A percentile compares a stretch with the other conserved stretches of the same genome.
Conservation (phyloP, 306 rosid genomes). For the Cicer yamashitae region DNA sequence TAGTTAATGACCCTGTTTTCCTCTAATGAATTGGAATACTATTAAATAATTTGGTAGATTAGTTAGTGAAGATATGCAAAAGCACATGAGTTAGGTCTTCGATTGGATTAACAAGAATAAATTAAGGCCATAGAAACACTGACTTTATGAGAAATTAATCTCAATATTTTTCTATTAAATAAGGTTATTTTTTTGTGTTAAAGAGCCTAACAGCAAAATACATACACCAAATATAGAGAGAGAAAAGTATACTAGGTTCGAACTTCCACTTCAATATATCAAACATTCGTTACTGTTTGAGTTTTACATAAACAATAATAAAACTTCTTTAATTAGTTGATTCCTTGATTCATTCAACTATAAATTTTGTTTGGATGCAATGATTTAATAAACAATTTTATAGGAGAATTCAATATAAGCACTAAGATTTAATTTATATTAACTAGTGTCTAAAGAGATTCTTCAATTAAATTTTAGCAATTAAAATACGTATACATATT, state of each 20-base stretch:
- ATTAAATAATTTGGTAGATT: constrained; percentile 26
- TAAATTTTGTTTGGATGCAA: background rate
- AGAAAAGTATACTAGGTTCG: too few relatives aligned
- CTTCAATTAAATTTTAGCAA: background rate
- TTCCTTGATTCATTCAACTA: constrained; percentile 4
- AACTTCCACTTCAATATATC: too few relatives aligned
- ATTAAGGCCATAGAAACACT: background rate
- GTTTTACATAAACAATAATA: too few relatives aligned
- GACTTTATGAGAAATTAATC: too few relatives aligned
- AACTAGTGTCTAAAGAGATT: background rate
- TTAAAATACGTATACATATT: too few relatives aligned
- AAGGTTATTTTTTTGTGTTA: background rate
- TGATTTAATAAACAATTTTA: background rate
- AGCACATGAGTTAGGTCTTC: constrained; percentile 46
- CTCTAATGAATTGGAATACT: background rate
- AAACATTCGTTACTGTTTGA: too few relatives aligned
- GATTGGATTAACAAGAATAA: constrained; percentile 45
- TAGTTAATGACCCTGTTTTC: background rate
- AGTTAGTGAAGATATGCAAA: constrained; percentile 36
- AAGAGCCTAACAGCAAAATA: too few relatives aligned
- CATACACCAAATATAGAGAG: too few relatives aligned
- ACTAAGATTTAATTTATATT: background rate
- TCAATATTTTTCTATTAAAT: background rate
- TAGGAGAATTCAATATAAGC: constrained; percentile 3
- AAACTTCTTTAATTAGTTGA: background rate